Percentiles rank a stretch among this genome's conserved stretches.
Evolutionary conservation across 208 protist genomes (phyloP).

Genomic region (Porcisia deanei): DNA sequence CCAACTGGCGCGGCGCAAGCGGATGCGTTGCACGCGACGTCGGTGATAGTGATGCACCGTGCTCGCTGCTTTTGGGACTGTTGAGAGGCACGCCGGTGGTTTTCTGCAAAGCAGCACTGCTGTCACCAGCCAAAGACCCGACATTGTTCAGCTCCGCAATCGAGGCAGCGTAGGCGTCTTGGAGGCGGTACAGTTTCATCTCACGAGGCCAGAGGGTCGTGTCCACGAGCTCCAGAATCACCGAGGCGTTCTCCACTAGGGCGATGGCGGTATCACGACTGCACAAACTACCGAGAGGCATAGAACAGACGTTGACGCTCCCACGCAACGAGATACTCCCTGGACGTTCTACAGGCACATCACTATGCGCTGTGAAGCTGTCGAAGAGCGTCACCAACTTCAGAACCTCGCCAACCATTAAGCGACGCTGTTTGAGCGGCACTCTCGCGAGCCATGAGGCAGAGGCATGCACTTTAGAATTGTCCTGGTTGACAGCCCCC

Average conservation of each 20-base stretch:
- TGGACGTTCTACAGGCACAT: slow-evolving; percentile 48
- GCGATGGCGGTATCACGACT: slow-evolving; percentile 33
- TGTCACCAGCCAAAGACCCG: slow-evolving; percentile 11
- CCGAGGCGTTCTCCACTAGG: slow-evolving; percentile 19
- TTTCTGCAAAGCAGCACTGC: background rate
- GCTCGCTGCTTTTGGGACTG: slow-evolving; percentile 7
- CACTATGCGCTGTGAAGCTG: slow-evolving; percentile 78
- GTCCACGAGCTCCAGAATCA: slow-evolving; percentile 30
- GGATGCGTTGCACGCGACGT: slow-evolving; percentile 6
- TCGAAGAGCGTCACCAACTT: slow-evolving; percentile 74
- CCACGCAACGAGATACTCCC: slow-evolving; percentile 54
- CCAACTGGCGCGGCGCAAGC: slow-evolving; percentile 13
- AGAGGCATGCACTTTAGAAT: slow-evolving; percentile 12
- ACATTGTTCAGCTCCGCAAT: slow-evolving; percentile 25
- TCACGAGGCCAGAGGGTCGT: slow-evolving; percentile 24
- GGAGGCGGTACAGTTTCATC: slow-evolving; percentile 26
- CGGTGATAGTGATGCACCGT: background rate
- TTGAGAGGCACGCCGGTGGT: slow-evolving; percentile 11
- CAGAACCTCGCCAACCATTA: slow-evolving; percentile 48
- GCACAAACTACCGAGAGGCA: slow-evolving; percentile 54
- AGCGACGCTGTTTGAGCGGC: slow-evolving; percentile 37
- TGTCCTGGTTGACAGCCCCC: background rate
- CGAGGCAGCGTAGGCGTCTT: slow-evolving; percentile 15
- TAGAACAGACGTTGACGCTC: slow-evolving; percentile 19
- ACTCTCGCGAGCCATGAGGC: slow-evolving; percentile 51